phyloP scores from a whole-genome alignment of 352 stramenopile species.

The Globisporangium nodosum region DNA sequence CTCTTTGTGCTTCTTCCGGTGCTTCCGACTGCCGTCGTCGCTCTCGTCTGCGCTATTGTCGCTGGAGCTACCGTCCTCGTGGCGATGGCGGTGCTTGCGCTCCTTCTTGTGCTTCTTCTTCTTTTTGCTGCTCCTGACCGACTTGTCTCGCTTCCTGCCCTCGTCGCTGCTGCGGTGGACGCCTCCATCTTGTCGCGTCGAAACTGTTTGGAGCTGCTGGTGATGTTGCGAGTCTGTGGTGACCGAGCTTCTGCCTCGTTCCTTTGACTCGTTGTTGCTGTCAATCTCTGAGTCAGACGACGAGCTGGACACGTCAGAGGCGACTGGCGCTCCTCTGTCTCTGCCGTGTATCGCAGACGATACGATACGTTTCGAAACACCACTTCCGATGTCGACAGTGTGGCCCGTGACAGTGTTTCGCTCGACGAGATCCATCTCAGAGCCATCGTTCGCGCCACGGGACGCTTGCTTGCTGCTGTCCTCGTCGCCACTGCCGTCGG shows the following conservation, averaged over 20 bases:
- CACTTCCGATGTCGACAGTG: neutral
- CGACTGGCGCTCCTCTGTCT: conserved; percentile 3
- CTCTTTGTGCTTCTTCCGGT: conserved; percentile 22
- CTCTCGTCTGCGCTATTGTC: conserved; percentile 2
- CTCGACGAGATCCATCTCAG: neutral
- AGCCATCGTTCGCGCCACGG: neutral
- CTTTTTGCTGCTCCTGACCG: conserved; percentile 7
- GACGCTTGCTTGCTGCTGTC: conserved; percentile 4
- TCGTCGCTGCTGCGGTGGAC: conserved; percentile 1
- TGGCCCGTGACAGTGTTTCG: conserved; percentile 4
- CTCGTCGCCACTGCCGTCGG: conserved; percentile 7
- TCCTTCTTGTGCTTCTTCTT: conserved; percentile 21
- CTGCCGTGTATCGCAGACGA: neutral
- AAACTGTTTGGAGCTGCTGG: neutral
- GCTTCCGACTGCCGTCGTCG: conserved; percentile 21
- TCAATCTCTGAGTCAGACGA: conserved; percentile 3
- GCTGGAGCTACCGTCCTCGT: conserved; percentile 14
- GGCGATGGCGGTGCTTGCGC: conserved; percentile 30
- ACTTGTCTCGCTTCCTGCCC: conserved; percentile 14
- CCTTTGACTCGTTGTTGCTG: neutral
- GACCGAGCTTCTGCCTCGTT: neutral
- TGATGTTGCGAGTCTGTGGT: neutral
- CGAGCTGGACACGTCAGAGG: conserved; percentile 9
- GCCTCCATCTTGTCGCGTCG: neutral
- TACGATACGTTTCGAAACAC: neutral